A percentile compares a stretch with the other conserved stretches of the same genome.
Conservation (phyloP, 1,139 yeast genomes). For the Hemisphaericaspora subhashii region DNA sequence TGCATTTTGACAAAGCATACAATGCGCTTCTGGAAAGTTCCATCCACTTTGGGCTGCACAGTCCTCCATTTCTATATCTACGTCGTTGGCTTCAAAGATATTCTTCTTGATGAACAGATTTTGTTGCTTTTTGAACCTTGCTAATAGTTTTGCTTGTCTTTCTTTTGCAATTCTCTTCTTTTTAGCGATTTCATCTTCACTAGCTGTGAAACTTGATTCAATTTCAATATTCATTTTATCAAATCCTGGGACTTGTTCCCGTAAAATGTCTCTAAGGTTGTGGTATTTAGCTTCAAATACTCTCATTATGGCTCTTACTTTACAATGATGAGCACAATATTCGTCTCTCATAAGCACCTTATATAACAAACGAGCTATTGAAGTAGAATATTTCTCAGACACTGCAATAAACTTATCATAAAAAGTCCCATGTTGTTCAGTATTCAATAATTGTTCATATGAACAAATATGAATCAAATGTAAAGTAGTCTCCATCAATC, state of each 20-base stretch:
- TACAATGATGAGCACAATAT: slow-evolving; percentile 46
- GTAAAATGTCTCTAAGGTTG: slow-evolving; percentile 22
- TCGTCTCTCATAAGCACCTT: slow-evolving; percentile 39
- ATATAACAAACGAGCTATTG: slow-evolving; percentile 49
- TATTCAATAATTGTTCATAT: slow-evolving; percentile 32
- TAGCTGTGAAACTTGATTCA: slow-evolving; percentile 14
- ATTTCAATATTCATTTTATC: slow-evolving; percentile 20
- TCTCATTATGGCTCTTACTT: slow-evolving; percentile 54
- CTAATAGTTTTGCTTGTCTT: slow-evolving; percentile 72
- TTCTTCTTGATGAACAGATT: slow-evolving; percentile 60
- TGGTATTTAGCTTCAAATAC: slow-evolving; percentile 31
- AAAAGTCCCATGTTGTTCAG: slow-evolving; percentile 31
- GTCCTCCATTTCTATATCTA: slow-evolving; percentile 41
- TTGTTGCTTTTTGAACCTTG: slow-evolving; percentile 78
- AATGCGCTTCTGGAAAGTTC: slow-evolving; percentile 77
- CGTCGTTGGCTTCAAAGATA: slow-evolving; percentile 29
- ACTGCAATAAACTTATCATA: slow-evolving; percentile 35
- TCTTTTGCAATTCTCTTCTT: slow-evolving; percentile 71
- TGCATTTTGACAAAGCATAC: slow-evolving; percentile 88
- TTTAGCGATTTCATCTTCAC: slow-evolving; percentile 51
- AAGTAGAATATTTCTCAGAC: slow-evolving; percentile 25
- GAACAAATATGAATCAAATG: slow-evolving; percentile 66
- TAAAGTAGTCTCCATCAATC: slow-evolving; percentile 56
- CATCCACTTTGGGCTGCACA: slow-evolving; percentile 43
- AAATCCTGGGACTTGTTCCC: slow-evolving; percentile 23